Base-by-base conservation (phyloP, 1,139 yeast genomes). In the Pichiaceae sp. region DNA sequence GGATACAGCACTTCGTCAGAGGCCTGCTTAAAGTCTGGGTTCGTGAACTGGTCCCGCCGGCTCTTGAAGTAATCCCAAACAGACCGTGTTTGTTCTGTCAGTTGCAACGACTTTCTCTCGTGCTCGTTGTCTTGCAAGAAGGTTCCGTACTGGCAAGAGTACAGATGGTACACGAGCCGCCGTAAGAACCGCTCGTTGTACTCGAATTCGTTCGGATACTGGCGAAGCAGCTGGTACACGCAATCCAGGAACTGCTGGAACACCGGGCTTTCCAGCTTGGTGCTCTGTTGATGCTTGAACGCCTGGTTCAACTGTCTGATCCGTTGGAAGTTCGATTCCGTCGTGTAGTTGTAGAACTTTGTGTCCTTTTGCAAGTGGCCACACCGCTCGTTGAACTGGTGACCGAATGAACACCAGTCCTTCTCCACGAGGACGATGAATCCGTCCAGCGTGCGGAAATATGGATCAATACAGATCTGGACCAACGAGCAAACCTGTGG, bases 361-460 rank as follows among this genome's bases (percentile, higher is more conserved):
- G 66, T 59, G 39, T 68, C 70, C 30, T 70, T 62, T 35, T 70
- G 68, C 35, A 73, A 48, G 56, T 83, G 91, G 33, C 93, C 95
- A 21, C 80, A 78, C 42, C 98, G 64, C 41, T 87, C 93, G 37
- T 76, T 74, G 54, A 89, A 91, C 48, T 89, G 73, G 60, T 87
- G 95, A 0, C 98, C 98, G 63, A 91, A 91, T 35, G 95, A 76
- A 2, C 85, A 66, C 97, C 97, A 91, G 48, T 93, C 98, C 53
- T 91, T 89, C 52, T 93, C 98, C 4, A 93, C 68, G 21, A 91
- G 64, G 0, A 79, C 70, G 63, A 84, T 81, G 51, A 91, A 86
- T 2, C 98, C 98, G 41, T 84, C 80, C 7, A 84, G 49, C 0
- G 98, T 87, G 46, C 98, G 69, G 57, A 72, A 91, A 54, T 73